Evolutionary conservation across 2,329 filamentous ascomycete genomes (phyloP).

Genomic region (Colletotrichum filicis): DNA sequence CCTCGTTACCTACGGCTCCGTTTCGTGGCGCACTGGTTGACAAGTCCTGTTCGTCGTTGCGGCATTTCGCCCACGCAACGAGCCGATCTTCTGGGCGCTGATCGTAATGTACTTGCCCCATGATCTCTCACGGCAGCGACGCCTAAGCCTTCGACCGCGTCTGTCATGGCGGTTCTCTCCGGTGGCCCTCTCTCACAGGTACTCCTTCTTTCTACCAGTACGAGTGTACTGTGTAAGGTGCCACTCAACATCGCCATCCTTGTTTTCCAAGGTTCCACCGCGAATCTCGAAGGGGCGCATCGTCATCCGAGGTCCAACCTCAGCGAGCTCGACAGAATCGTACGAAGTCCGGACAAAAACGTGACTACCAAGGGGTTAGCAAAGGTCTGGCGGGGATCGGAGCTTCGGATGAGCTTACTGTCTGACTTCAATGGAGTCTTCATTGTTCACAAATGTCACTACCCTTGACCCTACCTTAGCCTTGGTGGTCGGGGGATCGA

Average conservation of each 20-base stretch:
- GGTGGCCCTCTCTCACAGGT: slow-evolving; percentile 69
- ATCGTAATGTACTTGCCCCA: not conserved
- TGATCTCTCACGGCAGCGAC: not conserved
- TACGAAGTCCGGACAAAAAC: slow-evolving; percentile 95
- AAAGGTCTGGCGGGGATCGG: not conserved
- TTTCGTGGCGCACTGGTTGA: not conserved
- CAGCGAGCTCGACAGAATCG: slow-evolving; percentile 83
- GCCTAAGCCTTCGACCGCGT: not conserved
- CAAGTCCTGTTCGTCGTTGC: not conserved
- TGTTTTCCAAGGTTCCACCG: slow-evolving; percentile 90
- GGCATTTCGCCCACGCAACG: not conserved
- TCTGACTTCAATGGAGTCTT: slow-evolving; percentile 92
- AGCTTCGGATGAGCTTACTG: slow-evolving; percentile 40
- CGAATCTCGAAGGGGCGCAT: slow-evolving; percentile 92
- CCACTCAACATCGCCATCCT: slow-evolving; percentile 97
- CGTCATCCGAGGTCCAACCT: slow-evolving; percentile 83
- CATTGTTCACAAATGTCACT: slow-evolving; percentile 76
- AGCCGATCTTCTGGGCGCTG: not conserved
- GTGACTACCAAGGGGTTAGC: slow-evolving; percentile 42
- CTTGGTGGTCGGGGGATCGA: slow-evolving; percentile 77
- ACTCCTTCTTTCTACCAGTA: slow-evolving; percentile 95
- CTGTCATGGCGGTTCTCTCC: not conserved
- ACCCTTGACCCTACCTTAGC: slow-evolving; percentile 87
- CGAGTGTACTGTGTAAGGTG: slow-evolving; percentile 94
- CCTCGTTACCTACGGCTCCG: not conserved